Evolutionary conservation across 2,329 filamentous ascomycete species (phyloP).

Genomic region (Trichophaea hybrida): DNA sequence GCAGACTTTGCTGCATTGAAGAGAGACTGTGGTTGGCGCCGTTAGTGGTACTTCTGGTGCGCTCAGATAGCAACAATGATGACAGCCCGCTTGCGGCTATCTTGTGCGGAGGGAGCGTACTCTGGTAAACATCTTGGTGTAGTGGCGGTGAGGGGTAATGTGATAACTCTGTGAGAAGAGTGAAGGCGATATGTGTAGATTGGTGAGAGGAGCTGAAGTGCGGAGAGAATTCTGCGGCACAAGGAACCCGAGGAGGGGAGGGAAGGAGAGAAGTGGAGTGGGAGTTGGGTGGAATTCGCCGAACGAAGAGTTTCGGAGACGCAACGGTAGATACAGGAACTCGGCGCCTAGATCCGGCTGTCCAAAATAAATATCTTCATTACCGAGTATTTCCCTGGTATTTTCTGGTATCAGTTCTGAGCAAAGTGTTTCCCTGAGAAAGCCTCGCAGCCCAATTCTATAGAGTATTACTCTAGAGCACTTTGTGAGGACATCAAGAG

Average conservation of each 20-base stretch:
- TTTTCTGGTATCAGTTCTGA: too few relatives aligned
- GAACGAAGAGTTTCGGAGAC: not conserved
- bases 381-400: too few relatives aligned
- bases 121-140: not conserved
- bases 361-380: not conserved
- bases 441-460: too few relatives aligned
- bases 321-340: not conserved
- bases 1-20: constrained; percentile 40
- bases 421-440: too few relatives aligned
- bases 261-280: not conserved
- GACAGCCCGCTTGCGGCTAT: not conserved
- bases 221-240: not conserved
- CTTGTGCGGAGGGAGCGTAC: not conserved
- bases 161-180: not conserved
- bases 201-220: not conserved
- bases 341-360: not conserved
- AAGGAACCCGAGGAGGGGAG: not conserved
- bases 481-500: too few relatives aligned
- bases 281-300: constrained; percentile 1
- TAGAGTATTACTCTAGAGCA: too few relatives aligned
- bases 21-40: constrained; percentile 35
- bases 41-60: not conserved
- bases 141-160: not conserved
- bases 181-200: not conserved
- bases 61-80: not conserved